Base-by-base conservation (phyloP, 768 basidiomycete genomes). In the Suillus decipiens region DNA sequence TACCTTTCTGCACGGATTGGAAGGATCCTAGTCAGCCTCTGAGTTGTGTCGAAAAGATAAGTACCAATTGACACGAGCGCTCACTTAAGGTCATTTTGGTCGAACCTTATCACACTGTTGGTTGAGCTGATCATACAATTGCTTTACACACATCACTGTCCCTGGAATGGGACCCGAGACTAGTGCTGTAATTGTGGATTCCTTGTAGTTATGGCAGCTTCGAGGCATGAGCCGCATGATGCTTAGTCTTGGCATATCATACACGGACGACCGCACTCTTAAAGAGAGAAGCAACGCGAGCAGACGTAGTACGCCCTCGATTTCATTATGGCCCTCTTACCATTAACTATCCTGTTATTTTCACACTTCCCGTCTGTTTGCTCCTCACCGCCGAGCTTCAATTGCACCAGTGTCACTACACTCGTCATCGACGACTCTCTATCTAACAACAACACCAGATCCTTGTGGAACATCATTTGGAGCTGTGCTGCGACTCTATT, bases 391-490 rank as follows among this genome's bases (percentile, higher is more conserved):
- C 14, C 24, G 22, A 56, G 22, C 24, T 2, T 28, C 55, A 56
- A 39, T 28, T 37, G 24, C 2, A 56, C 55, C 10, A 17, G 17
- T 7, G 10, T 39, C 37, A 10, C 9, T 28, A 11, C 37, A 56
- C 37, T 56, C n/a, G 22, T 17, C 6, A 5, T 6, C 55, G 19
- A 8, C 4, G 22, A 24, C 22, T 41, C 37, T 42, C 1, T 12
- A 57, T 61, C 37, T 28, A 0, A n/a, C 50, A 33, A 8, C 19
- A 5, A 42, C 43, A 28, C 10, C 36, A 61, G 61, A 78, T 79
- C 63, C 77, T 79, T 76, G 64, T 69, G 62, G 62, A 51, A 67
- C 45, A 75, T 77, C 39, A 59, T 75, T 2, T 71, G 68, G 68
- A 70, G 68, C 45, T 77, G 73, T 37, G 33, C 73, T 19, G 59